phyloP scores from a whole-genome alignment of 495 filamentous ascomycete species.

The Tirmania nivea region DNA sequence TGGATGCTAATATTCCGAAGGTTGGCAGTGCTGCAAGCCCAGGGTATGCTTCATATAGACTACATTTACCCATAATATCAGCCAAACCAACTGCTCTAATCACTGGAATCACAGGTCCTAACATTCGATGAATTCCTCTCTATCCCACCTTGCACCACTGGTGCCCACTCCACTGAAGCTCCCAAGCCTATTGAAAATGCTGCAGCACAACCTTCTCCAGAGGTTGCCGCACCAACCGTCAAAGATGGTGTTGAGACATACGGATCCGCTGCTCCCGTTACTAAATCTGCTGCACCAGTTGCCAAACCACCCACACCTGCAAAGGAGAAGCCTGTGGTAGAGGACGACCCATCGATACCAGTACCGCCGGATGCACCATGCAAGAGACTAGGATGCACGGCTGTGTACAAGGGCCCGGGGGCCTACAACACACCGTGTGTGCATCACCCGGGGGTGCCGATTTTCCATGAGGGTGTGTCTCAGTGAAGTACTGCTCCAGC shows the following conservation, averaged over 20 bases:
- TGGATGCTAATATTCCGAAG: conserved; percentile 25
- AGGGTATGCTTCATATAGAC: conserved; percentile 5
- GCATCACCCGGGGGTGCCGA: conserved; percentile 64
- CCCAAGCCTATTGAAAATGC: conserved; percentile 33
- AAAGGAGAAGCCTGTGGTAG: conserved; percentile 36
- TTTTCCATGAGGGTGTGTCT: conserved; percentile 80
- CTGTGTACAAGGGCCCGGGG: conserved; percentile 43
- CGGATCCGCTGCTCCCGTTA: conserved; percentile 29
- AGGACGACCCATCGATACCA: conserved; percentile 52
- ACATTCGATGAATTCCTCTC: conserved; percentile 97
- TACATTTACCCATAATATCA: conserved; percentile 2
- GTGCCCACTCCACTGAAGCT: conserved; percentile 75
- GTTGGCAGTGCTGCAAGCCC: conserved; percentile 99
- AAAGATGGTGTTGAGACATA: conserved; percentile 26
- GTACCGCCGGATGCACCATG: conserved; percentile 55
- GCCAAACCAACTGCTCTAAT: background rate
- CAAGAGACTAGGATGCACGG: conserved; percentile 51
- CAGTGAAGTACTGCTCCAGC: background rate
- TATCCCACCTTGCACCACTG: conserved; percentile 84
- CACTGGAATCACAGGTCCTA: conserved; percentile 39
- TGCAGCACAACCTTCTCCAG: conserved; percentile 10
- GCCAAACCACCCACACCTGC: conserved; percentile 48
- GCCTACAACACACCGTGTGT: conserved; percentile 28
- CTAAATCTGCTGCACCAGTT: conserved; percentile 32
- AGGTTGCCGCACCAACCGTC: conserved; percentile 16